phyloP scores from a whole-genome alignment of 495 filamentous ascomycete species.

The Penicillium goetzii region DNA sequence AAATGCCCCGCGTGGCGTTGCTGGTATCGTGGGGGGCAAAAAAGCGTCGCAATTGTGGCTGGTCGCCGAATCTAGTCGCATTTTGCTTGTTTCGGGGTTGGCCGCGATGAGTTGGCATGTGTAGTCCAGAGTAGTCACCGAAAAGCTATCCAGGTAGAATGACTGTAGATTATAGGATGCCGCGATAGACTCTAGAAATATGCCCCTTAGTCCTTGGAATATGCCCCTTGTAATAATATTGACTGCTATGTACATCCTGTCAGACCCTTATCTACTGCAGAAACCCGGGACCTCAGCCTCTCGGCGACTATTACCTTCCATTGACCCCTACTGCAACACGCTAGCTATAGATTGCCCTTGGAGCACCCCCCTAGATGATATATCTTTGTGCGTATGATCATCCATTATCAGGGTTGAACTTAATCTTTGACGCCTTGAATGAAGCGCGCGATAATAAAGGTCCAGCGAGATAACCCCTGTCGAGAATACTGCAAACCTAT shows the following conservation, averaged over 20 bases:
- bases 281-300: not conserved
- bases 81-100: conserved; percentile 1
- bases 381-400: not conserved
- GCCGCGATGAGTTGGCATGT: not conserved
- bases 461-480: not conserved
- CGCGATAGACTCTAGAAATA: not conserved
- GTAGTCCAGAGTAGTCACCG: not conserved
- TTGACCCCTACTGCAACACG: not conserved
- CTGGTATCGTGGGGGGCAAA: not conserved
- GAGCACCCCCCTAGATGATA: not conserved
- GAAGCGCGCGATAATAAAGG: not conserved
- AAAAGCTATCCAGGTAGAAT: not conserved
- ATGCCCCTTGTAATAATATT: not conserved
- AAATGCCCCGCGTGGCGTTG: not conserved
- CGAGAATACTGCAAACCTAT: not conserved
- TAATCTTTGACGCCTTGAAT: not conserved
- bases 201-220: not conserved
- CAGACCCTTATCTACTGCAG: not conserved
- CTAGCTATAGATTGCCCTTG: not conserved
- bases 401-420: not conserved
- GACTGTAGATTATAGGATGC: not conserved
- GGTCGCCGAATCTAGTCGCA: not conserved
- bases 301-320: not conserved
- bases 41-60: not conserved
- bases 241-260: not conserved